Evolutionary conservation across 495 filamentous ascomycete species (phyloP).

Genomic region (Neurospora intermedia): DNA sequence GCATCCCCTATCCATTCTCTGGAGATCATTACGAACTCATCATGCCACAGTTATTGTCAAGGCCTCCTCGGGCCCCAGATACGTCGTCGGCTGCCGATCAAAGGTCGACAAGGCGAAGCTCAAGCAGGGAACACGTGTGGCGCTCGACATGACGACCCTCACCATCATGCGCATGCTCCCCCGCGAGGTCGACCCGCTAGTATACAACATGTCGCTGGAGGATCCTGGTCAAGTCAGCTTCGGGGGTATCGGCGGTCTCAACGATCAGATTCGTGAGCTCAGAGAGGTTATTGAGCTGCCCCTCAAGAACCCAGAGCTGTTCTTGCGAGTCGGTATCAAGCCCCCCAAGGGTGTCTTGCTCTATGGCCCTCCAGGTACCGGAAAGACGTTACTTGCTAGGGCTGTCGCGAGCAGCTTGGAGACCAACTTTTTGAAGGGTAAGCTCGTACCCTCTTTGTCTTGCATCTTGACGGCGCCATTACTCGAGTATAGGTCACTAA

Average conservation of each 20-base stretch:
- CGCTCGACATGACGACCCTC: slow-evolving; percentile 98
- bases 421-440: slow-evolving; percentile 98
- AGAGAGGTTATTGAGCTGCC: slow-evolving; percentile 97
- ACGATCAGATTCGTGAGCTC: slow-evolving; percentile 97
- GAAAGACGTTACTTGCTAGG: slow-evolving; percentile 90
- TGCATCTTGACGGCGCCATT: background rate
- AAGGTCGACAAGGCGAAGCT: slow-evolving; percentile 96
- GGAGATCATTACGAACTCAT: background rate
- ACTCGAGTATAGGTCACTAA: slow-evolving; percentile 9
- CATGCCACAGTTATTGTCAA: slow-evolving; percentile 49
- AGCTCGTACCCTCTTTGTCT: slow-evolving; percentile 2
- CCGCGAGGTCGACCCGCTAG: slow-evolving; percentile 93
- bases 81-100: slow-evolving; percentile 96
- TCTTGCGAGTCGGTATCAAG: slow-evolving; percentile 95
- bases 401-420: slow-evolving; percentile 95
- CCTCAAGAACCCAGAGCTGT: slow-evolving; percentile 97
- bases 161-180: slow-evolving; percentile 99
- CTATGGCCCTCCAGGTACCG: slow-evolving; percentile 96
- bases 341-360: slow-evolving; percentile 95
- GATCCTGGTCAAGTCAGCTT: slow-evolving; percentile 98
- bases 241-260: slow-evolving; percentile 95
- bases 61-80: slow-evolving; percentile 93
- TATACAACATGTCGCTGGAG: slow-evolving; percentile 99
- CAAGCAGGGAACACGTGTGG: slow-evolving; percentile 96
- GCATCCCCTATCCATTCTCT: background rate